A percentile compares a stretch with the other conserved stretches of the same genome.
Evolutionary conservation across 176 grass and related monocot genomes (phyloP).

Genomic region (Elymus sibiricus): DNA sequence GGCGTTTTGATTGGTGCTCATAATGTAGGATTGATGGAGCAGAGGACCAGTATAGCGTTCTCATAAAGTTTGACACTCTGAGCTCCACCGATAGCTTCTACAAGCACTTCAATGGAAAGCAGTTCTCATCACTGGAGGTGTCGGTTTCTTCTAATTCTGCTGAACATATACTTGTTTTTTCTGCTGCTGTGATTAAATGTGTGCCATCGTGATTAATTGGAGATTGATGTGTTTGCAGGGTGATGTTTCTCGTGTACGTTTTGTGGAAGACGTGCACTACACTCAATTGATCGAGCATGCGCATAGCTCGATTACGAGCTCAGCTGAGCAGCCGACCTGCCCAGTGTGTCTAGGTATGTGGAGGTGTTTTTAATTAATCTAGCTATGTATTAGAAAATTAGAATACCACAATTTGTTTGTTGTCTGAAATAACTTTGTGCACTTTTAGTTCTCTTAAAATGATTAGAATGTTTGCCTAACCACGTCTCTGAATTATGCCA

Average conservation of each 20-base stretch:
- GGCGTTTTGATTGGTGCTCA: background rate
- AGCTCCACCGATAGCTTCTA: slow-evolving; percentile 76
- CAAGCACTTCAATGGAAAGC: slow-evolving; percentile 65
- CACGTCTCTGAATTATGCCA: background rate
- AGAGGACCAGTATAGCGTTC: slow-evolving; percentile 78
- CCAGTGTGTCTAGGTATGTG: slow-evolving; percentile 76
- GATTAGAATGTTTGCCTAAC: background rate
- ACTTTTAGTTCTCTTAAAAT: slow-evolving; percentile 9
- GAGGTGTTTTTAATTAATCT: background rate
- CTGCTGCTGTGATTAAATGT: background rate
- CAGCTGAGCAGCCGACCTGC: slow-evolving; percentile 68
- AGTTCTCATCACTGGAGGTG: slow-evolving; percentile 92
- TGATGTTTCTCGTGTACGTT: slow-evolving; percentile 58
- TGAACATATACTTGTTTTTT: background rate
- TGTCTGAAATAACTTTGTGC: slow-evolving; percentile 7
- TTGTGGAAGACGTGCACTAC: slow-evolving; percentile 76
- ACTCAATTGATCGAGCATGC: slow-evolving; percentile 74
- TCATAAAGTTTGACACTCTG: slow-evolving; percentile 83
- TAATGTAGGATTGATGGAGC: slow-evolving; percentile 64
- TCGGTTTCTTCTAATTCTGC: slow-evolving; percentile 2
- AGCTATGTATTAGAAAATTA: background rate
- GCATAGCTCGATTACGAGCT: slow-evolving; percentile 51
- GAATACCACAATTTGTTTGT: background rate
- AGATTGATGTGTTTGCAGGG: slow-evolving; percentile 46
- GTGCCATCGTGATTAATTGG: slow-evolving; percentile 20